These are phyloP conservation scores for Pinus taeda DNA, from an alignment of 75 land plant species.

Conservation along the genomic window DNA sequence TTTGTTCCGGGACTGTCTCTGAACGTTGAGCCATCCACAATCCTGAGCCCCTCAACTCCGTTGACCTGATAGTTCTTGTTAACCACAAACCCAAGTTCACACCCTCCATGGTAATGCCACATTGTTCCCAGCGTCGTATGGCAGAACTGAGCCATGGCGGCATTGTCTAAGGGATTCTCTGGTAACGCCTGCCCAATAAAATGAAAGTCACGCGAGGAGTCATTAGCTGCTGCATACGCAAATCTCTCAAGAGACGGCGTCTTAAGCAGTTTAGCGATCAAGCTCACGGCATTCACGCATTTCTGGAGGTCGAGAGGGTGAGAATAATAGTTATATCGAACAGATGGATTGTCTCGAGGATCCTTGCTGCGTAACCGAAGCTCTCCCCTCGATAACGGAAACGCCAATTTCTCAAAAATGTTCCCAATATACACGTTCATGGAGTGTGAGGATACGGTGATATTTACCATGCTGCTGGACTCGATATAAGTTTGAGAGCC, in stretches of 20 bases:
- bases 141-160: conserved; percentile 11
- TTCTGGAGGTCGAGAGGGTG: conserved; percentile 11
- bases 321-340: conserved; percentile 14
- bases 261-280: conserved; percentile 11
- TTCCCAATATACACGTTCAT: background rate
- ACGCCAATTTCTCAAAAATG: conserved; percentile 8
- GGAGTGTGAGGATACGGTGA: too few species aligned
- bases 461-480: background rate
- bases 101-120: conserved; percentile 16
- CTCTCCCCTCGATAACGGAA: conserved; percentile 8
- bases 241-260: background rate
- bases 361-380: background rate
- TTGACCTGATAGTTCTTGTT: conserved; percentile 10
- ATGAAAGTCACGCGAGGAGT: background rate
- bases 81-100: conserved; percentile 9
- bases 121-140: background rate
- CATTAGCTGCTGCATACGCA: background rate
- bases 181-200: background rate
- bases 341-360: conserved; percentile 13
- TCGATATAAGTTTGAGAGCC: background rate
- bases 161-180: background rate
- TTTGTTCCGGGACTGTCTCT: conserved; percentile 10
- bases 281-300: conserved; percentile 13
- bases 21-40: conserved; percentile 16
- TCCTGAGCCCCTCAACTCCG: conserved; percentile 10